Conservation (phyloP, 306 rosid genomes). For the Malus sylvestris region DNA sequence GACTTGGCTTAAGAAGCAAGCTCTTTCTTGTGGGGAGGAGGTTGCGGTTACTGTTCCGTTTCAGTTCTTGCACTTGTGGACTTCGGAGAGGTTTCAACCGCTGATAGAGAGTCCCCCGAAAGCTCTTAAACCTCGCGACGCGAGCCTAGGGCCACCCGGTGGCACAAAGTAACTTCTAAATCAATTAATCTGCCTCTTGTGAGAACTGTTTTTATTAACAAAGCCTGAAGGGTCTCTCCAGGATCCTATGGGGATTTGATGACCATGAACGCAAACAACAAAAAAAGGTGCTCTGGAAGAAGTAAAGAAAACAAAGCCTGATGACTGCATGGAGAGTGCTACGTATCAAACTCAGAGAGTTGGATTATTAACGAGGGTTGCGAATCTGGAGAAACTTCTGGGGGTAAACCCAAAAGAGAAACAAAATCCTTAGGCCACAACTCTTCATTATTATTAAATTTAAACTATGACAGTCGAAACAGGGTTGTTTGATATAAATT, state of each 20-base stretch:
- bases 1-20: slow-evolving; percentile 5
- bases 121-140: neutral
- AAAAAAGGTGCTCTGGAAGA: neutral
- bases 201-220: neutral
- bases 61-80: slow-evolving; percentile 48
- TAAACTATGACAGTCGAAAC: neutral
- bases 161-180: slow-evolving; percentile 12
- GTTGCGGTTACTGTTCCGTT: slow-evolving; percentile 29
- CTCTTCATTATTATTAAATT: too few species aligned
- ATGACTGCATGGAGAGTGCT: neutral
- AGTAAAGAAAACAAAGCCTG: neutral
- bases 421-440: neutral
- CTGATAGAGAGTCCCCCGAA: slow-evolving; percentile 3
- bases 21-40: neutral
- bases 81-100: slow-evolving; percentile 40
- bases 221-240: neutral
- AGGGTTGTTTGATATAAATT: neutral
- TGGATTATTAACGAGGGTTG: slow-evolving; percentile 5
- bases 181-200: neutral
- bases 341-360: neutral
- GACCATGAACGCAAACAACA: neutral
- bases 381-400: neutral
- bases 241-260: slow-evolving; percentile 8
- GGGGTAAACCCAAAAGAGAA: neutral
- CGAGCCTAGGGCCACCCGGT: slow-evolving; percentile 24